phyloP scores from a whole-genome alignment of 768 basidiomycete species.

The Leccinum incarnatum region DNA sequence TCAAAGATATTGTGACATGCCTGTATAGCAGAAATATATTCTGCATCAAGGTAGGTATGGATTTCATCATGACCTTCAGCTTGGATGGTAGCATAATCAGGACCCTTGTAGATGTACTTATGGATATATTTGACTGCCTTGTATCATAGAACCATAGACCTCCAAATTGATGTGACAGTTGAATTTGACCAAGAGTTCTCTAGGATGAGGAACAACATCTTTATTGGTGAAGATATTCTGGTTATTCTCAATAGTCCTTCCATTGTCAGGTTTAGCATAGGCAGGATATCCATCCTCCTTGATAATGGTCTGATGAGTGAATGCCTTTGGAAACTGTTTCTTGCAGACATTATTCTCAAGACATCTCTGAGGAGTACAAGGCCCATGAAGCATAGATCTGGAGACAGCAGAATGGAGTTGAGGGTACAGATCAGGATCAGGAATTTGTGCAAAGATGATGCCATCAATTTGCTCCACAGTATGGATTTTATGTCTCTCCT shows the following conservation, averaged over 20 bases:
- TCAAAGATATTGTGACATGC: too few relatives aligned
- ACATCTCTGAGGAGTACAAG: neutral
- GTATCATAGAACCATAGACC: too few relatives aligned
- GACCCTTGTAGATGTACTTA: too few relatives aligned
- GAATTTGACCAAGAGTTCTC: too few relatives aligned
- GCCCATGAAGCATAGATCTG: neutral
- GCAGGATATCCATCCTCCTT: neutral
- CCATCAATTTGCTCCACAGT: slow-evolving; percentile 3
- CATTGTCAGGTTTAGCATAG: neutral
- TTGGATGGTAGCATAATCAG: too few relatives aligned
- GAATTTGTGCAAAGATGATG: slow-evolving; percentile 1
- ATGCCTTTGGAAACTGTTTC: neutral
- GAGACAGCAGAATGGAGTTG: slow-evolving; percentile 22
- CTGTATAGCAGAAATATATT: too few relatives aligned
- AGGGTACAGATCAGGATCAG: neutral
- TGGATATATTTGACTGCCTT: too few relatives aligned
- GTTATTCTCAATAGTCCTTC: neutral
- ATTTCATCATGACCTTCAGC: too few relatives aligned
- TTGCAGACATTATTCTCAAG: neutral
- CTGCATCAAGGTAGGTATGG: too few relatives aligned
- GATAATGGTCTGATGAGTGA: neutral
- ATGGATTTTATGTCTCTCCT: neutral
- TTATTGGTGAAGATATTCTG: neutral
- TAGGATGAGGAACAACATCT: too few relatives aligned
- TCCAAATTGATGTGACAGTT: too few relatives aligned